phyloP scores from a whole-genome alignment of 176 grass and related monocot species.

The Paspalum notatum region DNA sequence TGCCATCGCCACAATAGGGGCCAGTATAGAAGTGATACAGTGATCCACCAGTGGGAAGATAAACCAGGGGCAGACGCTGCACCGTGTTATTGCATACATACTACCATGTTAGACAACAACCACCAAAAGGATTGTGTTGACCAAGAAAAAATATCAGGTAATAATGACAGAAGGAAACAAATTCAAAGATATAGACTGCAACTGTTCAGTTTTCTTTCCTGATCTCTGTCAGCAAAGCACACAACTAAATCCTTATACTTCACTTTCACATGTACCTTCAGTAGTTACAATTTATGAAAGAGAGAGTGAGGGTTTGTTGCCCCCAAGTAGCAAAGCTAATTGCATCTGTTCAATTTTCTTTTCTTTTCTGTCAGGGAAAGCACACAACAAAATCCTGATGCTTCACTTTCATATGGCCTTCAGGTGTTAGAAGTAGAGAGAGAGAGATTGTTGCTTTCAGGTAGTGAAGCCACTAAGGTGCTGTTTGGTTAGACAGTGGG shows the following conservation, averaged over 20 bases:
- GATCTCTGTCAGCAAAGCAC: neutral
- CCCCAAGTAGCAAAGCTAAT: neutral
- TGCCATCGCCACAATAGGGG: conserved; percentile 34
- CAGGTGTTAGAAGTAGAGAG: neutral
- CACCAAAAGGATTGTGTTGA: neutral
- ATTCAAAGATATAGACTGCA: conserved; percentile 2
- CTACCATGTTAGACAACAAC: conserved; percentile 18
- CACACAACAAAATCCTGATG: neutral
- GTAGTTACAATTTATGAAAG: neutral
- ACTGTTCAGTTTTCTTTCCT: neutral
- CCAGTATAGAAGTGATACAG: conserved; percentile 30
- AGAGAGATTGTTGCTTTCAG: too few relatives aligned
- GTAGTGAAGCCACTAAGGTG: too few relatives aligned
- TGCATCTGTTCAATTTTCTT: neutral
- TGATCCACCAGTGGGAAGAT: conserved; percentile 22
- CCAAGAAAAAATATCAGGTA: neutral
- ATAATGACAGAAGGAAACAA: neutral
- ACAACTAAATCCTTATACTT: neutral
- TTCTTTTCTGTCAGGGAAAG: neutral
- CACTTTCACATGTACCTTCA: conserved; percentile 15
- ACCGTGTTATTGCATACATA: conserved; percentile 20
- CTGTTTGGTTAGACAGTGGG: too few relatives aligned
- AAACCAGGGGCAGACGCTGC: conserved; percentile 33
- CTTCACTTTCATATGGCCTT: conserved; percentile 17
- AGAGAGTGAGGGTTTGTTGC: neutral